Conservation (phyloP, 164 flowering plant genomes). For the Houttuynia cordata region DNA sequence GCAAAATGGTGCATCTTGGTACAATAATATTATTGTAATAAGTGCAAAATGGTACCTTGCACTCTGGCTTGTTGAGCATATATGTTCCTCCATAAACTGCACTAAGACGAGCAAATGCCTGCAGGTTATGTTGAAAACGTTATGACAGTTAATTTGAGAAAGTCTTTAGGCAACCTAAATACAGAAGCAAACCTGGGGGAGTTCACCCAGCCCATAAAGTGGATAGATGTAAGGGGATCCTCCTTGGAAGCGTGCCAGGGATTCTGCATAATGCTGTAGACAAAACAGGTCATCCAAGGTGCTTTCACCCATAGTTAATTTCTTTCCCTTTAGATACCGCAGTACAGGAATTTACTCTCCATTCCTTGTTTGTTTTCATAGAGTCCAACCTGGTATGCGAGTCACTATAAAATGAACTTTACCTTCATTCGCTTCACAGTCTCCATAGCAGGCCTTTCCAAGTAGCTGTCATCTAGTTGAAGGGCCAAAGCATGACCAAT, state of each 20-base stretch:
- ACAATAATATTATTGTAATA: too few species aligned
- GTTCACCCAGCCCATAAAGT: constrained; percentile 81
- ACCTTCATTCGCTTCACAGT: constrained; percentile 89
- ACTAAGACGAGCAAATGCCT: constrained; percentile 97
- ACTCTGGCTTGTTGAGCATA: constrained; percentile 97
- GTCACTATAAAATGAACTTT: constrained; percentile 1
- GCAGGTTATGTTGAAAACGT: constrained; percentile 5
- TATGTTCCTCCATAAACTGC: constrained; percentile 98
- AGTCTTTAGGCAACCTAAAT: background rate
- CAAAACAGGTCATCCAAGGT: background rate
- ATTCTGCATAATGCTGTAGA: constrained; percentile 79
- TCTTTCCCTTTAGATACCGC: background rate
- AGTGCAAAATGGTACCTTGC: constrained; percentile 42
- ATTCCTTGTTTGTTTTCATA: too few species aligned
- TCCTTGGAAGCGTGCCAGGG: constrained; percentile 88
- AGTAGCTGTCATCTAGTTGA: constrained; percentile 56
- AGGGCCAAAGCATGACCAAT: constrained; percentile 98
- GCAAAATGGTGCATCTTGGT: too few species aligned
- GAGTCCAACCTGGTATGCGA: too few species aligned
- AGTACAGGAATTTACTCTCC: too few species aligned
- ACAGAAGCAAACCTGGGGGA: constrained; percentile 66
- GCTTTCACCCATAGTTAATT: too few species aligned
- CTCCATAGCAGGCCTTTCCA: constrained; percentile 75
- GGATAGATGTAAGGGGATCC: constrained; percentile 97
- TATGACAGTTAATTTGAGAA: constrained; percentile 4